These are phyloP conservation scores for Aspergillus mulundensis DNA, from an alignment of 495 filamentous ascomycete genomes.

Conservation along the genomic window DNA sequence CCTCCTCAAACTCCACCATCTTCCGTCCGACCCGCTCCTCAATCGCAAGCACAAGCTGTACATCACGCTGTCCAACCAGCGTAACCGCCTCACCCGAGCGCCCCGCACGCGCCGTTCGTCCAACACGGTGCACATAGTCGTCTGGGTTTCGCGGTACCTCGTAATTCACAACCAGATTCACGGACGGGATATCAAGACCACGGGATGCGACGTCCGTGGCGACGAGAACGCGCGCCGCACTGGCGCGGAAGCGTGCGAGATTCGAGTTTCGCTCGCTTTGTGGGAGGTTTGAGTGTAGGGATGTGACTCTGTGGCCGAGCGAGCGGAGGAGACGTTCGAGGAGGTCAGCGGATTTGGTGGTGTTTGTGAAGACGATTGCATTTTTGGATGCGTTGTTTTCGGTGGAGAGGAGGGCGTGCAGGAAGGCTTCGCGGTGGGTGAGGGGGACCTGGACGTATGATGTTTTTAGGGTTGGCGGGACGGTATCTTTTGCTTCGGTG, in stretches of 20 bases:
- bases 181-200: slow-evolving; percentile 93
- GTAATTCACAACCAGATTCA: slow-evolving; percentile 87
- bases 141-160: slow-evolving; percentile 94
- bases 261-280: slow-evolving; percentile 82
- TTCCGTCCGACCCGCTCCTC: slow-evolving; percentile 75
- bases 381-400: slow-evolving; percentile 67
- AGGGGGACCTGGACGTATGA: slow-evolving; percentile 82
- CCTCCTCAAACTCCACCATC: slow-evolving; percentile 80
- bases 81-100: slow-evolving; percentile 76
- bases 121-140: slow-evolving; percentile 95
- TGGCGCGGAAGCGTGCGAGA: slow-evolving; percentile 84
- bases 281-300: slow-evolving; percentile 79
- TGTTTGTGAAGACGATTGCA: slow-evolving; percentile 92
- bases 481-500: slow-evolving; percentile 57
- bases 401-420: slow-evolving; percentile 85
- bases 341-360: slow-evolving; percentile 80
- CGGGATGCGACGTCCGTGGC: slow-evolving; percentile 95
- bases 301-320: slow-evolving; percentile 84
- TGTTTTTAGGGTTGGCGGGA: slow-evolving; percentile 77
- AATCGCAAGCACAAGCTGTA: slow-evolving; percentile 79
- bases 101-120: slow-evolving; percentile 90
- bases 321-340: slow-evolving; percentile 80
- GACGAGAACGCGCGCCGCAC: slow-evolving; percentile 84
- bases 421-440: slow-evolving; percentile 86
- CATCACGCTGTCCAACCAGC: slow-evolving; percentile 88